A percentile compares a stretch with the other conserved stretches of the same genome.
Evolutionary conservation across 2,329 filamentous ascomycete genomes (phyloP).

Genomic region (Sporothrix phasma): DNA sequence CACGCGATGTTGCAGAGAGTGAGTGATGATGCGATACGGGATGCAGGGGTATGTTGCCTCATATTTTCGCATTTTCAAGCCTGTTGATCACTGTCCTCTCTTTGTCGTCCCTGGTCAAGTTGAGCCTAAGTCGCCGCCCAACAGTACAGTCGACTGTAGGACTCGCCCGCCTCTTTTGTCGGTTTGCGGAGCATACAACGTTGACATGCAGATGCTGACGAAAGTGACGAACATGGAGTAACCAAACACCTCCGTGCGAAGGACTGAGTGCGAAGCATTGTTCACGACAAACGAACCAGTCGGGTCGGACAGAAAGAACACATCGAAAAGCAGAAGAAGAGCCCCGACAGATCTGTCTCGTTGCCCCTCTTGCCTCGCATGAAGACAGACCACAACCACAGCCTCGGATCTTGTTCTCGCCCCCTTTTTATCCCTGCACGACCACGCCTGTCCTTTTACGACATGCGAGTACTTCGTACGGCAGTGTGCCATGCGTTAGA

Average conservation of each 20-base stretch:
- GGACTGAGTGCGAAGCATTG: too few species aligned
- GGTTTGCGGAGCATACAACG: background rate
- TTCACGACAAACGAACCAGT: background rate
- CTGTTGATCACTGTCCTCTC: too few species aligned
- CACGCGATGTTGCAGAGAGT: constrained; percentile 3
- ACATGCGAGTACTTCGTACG: too few species aligned
- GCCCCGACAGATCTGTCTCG: too few species aligned
- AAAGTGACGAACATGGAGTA: too few species aligned
- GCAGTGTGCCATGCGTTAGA: background rate
- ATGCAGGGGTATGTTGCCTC: background rate
- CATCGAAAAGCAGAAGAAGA: background rate
- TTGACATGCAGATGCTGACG: background rate
- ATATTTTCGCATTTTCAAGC: background rate
- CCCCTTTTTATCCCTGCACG: constrained; percentile 7
- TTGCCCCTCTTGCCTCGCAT: background rate
- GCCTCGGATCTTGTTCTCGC: background rate
- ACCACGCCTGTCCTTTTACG: background rate
- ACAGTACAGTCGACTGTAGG: too few species aligned
- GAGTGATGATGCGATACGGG: background rate
- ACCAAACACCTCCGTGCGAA: too few species aligned
- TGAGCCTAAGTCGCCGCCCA: too few species aligned
- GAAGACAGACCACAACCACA: too few species aligned
- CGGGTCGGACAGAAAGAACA: background rate
- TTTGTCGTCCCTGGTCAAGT: background rate
- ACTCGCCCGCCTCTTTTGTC: background rate